Percentiles rank a stretch among this genome's conserved stretches.
These are phyloP conservation scores for Cordyceps sp. DNA, from an alignment of 2,329 filamentous ascomycete genomes.

Conservation along the genomic window DNA sequence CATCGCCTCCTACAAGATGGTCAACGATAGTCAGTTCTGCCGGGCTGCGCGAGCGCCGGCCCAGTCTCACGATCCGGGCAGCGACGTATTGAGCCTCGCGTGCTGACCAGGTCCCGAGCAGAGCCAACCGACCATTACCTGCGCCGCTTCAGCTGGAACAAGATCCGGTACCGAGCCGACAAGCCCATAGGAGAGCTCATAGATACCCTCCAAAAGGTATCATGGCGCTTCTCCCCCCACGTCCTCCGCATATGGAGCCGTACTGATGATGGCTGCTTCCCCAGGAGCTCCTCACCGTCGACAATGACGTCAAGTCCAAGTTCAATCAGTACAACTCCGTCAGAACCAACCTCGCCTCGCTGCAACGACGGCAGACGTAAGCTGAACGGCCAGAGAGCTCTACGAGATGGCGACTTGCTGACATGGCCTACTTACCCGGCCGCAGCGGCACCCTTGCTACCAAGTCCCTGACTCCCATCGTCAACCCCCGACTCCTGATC, in stretches of 20 bases:
- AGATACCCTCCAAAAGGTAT: constrained; percentile 72
- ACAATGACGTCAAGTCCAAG: constrained; percentile 91
- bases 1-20: constrained; percentile 72
- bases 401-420: constrained; percentile 2
- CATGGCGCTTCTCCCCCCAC: neutral
- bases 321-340: constrained; percentile 87
- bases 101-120: constrained; percentile 24
- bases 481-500: constrained; percentile 65
- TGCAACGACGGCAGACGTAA: constrained; percentile 80
- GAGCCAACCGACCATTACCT: constrained; percentile 94
- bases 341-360: constrained; percentile 65
- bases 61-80: no score
- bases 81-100: no score
- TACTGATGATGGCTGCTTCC: neutral
- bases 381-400: constrained; percentile 10
- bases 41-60: no score
- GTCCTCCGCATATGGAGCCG: neutral
- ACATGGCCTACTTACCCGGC: constrained; percentile 1
- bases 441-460: constrained; percentile 77
- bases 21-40: constrained; percentile 66
- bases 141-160: constrained; percentile 85
- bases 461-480: constrained; percentile 79
- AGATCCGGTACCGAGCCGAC: constrained; percentile 89
- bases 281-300: constrained; percentile 76
- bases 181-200: constrained; percentile 78